A percentile compares a stretch with the other conserved stretches of the same genome.
These are phyloP conservation scores for Yamadazyma diddensiae DNA, from an alignment of 1,139 yeast species.

Conservation along the genomic window DNA sequence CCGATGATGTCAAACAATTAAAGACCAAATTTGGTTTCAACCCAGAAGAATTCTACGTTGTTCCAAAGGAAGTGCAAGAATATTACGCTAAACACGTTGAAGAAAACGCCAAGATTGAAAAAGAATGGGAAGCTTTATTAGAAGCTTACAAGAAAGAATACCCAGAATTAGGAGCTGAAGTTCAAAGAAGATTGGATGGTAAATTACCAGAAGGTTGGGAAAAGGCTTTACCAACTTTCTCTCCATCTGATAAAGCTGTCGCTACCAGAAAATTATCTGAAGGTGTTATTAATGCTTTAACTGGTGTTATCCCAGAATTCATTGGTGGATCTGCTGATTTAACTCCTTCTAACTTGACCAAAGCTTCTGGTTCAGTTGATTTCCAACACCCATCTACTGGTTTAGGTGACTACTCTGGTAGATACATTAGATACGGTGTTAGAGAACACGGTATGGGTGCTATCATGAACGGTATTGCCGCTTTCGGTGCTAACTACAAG, in stretches of 20 bases:
- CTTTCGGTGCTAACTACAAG: conserved; percentile 90
- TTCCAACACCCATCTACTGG: conserved; percentile 88
- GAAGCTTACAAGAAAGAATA: conserved; percentile 62
- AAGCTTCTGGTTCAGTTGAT: conserved; percentile 80
- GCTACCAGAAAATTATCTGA: conserved; percentile 97
- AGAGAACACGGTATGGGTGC: conserved; percentile 99
- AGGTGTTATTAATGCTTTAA: conserved; percentile 65
- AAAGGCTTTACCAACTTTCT: conserved; percentile 72
- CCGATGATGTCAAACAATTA: conserved; percentile 88
- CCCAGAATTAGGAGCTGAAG: conserved; percentile 72
- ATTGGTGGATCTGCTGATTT: conserved; percentile 99
- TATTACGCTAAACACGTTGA: conserved; percentile 58
- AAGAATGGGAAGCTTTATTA: conserved; percentile 69
- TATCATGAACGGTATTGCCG: conserved; percentile 95
- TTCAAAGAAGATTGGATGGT: conserved; percentile 76
- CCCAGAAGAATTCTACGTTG: conserved; percentile 76
- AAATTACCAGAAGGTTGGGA: conserved; percentile 87
- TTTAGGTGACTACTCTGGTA: conserved; percentile 86
- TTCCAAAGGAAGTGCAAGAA: conserved; percentile 82
- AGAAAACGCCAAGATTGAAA: conserved; percentile 59
- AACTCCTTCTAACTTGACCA: conserved; percentile 96
- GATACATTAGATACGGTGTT: conserved; percentile 97
- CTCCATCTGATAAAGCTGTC: conserved; percentile 73
- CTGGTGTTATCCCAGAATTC: conserved; percentile 76
- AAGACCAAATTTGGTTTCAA: conserved; percentile 85